A percentile compares a stretch with the other conserved stretches of the same genome.
Evolutionary conservation across 805 yeast genomes (phyloP).

Genomic region (Metschnikowia gelsemii): DNA sequence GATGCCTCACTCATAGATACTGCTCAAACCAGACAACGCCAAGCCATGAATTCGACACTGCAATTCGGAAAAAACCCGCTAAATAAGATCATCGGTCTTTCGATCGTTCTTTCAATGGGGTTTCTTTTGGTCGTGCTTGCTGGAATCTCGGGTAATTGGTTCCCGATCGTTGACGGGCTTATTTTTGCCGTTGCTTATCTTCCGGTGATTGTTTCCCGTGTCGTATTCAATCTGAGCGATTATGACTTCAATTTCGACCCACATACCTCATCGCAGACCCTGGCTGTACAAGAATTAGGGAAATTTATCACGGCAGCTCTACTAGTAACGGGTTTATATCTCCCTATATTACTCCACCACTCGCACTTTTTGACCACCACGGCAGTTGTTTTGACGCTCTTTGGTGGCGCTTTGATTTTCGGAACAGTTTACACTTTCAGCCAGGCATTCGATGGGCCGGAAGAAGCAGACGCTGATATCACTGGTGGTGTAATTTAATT

Average conservation of each 20-base stretch:
- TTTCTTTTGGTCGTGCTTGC: constrained; percentile 84
- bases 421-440: constrained; percentile 81
- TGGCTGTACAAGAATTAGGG: constrained; percentile 67
- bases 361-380: constrained; percentile 64
- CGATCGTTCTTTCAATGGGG: constrained; percentile 82
- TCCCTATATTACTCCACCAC: constrained; percentile 79
- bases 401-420: constrained; percentile 84
- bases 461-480: constrained; percentile 27
- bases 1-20: background rate
- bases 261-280: constrained; percentile 17
- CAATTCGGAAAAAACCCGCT: constrained; percentile 49
- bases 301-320: constrained; percentile 76
- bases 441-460: constrained; percentile 59
- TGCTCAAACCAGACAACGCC: background rate
- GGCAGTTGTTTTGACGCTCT: constrained; percentile 73
- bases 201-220: constrained; percentile 37
- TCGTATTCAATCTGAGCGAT: constrained; percentile 34
- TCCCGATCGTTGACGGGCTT: constrained; percentile 69
- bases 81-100: constrained; percentile 72
- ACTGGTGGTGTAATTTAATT: constrained; percentile 19
- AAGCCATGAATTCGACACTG: constrained; percentile 20
- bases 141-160: constrained; percentile 86
- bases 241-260: constrained; percentile 47
- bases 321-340: constrained; percentile 65
- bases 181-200: constrained; percentile 42